Percentiles rank a stretch among this genome's conserved stretches.
These are phyloP conservation scores for Hyaloscypha finlandica DNA, from an alignment of 495 filamentous ascomycete species.

Conservation along the genomic window DNA sequence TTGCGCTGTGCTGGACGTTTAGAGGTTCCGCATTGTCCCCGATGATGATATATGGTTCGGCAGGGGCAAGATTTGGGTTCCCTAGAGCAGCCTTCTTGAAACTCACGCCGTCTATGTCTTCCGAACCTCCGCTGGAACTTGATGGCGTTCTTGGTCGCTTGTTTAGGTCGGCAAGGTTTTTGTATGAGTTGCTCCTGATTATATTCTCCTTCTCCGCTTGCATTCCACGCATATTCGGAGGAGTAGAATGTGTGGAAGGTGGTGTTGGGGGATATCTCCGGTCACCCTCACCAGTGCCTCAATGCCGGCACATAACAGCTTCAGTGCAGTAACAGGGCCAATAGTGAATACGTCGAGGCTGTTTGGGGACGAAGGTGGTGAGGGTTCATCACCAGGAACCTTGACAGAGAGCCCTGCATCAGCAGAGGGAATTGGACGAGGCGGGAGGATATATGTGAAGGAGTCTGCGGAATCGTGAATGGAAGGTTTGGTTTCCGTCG, in stretches of 20 bases:
- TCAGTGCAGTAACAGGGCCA: conserved; percentile 72
- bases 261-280: conserved; percentile 74
- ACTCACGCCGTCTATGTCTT: conserved; percentile 46
- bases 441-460: conserved; percentile 38
- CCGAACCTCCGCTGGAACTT: conserved; percentile 17
- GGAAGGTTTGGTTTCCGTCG: conserved; percentile 12
- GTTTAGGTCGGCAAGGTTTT: conserved; percentile 39
- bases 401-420: conserved; percentile 43
- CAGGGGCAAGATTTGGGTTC: conserved; percentile 39
- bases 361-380: conserved; percentile 28
- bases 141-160: conserved; percentile 28
- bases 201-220: conserved; percentile 61
- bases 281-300: conserved; percentile 71
- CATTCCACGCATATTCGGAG: conserved; percentile 61
- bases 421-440: conserved; percentile 51
- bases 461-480: conserved; percentile 30
- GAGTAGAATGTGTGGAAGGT: conserved; percentile 58
- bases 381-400: conserved; percentile 8
- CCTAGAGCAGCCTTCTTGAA: conserved; percentile 45
- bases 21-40: conserved; percentile 63
- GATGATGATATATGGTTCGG: conserved; percentile 53
- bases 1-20: conserved; percentile 71
- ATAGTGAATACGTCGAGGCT: conserved; percentile 69
- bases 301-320: conserved; percentile 70
- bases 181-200: conserved; percentile 52